Percentiles rank a stretch among this genome's conserved stretches.
Evolutionary conservation across 2,329 filamentous ascomycete species (phyloP).

Genomic region (Beauveria varroae): DNA sequence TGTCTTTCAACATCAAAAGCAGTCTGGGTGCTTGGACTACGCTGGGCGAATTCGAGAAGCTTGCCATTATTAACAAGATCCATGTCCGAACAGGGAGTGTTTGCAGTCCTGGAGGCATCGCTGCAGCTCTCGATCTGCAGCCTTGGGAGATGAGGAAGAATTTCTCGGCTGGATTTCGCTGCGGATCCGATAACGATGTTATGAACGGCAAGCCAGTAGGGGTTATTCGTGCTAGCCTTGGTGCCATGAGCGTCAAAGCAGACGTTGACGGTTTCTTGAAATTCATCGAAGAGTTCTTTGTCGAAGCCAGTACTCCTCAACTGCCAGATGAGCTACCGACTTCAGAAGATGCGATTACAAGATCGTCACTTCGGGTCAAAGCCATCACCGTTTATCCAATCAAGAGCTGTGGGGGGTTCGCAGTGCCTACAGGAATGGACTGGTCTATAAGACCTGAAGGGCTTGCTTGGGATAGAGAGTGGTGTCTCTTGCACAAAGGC

Average conservation of each 20-base stretch:
- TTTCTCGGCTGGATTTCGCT: conserved; percentile 77
- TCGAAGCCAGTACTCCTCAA: conserved; percentile 13
- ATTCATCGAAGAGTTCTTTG: conserved; percentile 66
- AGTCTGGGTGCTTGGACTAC: conserved; percentile 66
- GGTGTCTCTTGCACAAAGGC: conserved; percentile 85
- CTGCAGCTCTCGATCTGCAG: conserved; percentile 61
- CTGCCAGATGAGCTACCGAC: background rate
- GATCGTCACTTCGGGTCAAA: conserved; percentile 38
- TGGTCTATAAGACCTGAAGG: conserved; percentile 83
- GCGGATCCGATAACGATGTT: conserved; percentile 75
- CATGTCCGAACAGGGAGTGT: conserved; percentile 83
- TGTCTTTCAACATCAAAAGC: conserved; percentile 77
- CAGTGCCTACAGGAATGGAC: conserved; percentile 50
- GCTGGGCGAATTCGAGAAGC: conserved; percentile 78
- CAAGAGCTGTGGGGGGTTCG: conserved; percentile 83
- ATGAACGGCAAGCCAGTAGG: conserved; percentile 82
- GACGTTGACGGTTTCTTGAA: conserved; percentile 67
- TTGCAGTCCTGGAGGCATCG: conserved; percentile 86
- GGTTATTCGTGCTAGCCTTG: conserved; percentile 75
- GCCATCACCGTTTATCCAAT: conserved; percentile 76
- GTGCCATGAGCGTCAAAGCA: conserved; percentile 74
- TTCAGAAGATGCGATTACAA: background rate
- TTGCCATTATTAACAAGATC: conserved; percentile 69
- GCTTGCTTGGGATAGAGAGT: conserved; percentile 90
- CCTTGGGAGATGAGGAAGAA: conserved; percentile 79